Conservation (phyloP, 2,329 filamentous ascomycete genomes). For the Calonectria ilicicola region DNA sequence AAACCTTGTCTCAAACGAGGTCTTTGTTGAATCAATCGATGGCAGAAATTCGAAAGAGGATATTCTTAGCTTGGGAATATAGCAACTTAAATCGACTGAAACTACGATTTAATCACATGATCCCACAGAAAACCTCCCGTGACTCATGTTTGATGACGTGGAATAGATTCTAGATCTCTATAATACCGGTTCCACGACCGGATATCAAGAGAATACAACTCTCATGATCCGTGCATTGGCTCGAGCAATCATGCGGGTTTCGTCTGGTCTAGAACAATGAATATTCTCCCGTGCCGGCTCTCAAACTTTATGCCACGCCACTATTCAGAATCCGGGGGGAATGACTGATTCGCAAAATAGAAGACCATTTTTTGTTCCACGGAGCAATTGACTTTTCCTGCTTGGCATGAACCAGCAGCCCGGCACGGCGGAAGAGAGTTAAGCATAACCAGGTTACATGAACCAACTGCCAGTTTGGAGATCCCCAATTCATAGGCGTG, state of each 20-base stretch:
- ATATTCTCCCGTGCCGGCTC: background rate
- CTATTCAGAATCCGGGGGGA: background rate
- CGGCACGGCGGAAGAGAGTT: background rate
- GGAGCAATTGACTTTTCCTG: background rate
- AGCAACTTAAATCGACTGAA: no score
- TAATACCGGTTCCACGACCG: no score
- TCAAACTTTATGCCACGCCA: background rate
- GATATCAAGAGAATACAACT: no score
- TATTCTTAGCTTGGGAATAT: background rate
- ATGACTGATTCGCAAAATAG: background rate
- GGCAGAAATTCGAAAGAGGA: background rate
- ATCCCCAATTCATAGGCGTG: background rate
- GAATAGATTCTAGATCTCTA: no score
- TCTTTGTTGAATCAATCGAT: background rate
- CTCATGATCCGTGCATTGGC: background rate
- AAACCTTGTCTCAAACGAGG: background rate
- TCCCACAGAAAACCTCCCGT: no score
- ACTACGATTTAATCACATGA: no score
- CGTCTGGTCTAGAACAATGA: background rate
- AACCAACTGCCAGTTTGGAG: background rate
- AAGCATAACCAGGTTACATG: constrained; percentile 2
- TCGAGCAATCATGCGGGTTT: background rate
- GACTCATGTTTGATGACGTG: no score
- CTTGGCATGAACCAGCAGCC: background rate
- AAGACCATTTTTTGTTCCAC: background rate